Conservation (phyloP, 208 protist species). For the Leishmania turanica region DNA sequence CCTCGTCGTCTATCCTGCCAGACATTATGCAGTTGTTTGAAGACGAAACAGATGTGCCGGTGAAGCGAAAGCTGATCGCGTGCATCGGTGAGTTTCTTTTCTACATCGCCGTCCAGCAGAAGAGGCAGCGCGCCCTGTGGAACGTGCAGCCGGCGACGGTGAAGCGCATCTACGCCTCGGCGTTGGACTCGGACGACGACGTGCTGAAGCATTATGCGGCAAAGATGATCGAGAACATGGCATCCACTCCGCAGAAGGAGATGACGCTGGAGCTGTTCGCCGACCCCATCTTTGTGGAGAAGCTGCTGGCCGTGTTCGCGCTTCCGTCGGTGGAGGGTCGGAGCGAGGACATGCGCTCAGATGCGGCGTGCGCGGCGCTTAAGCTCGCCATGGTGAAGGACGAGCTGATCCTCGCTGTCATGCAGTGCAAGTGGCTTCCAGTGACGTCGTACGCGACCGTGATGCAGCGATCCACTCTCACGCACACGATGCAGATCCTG, state of each 20-base stretch:
- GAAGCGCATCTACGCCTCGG: constrained; percentile 45
- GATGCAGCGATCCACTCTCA: constrained; percentile 39
- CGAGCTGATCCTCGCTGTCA: constrained; percentile 54
- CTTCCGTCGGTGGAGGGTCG: constrained; percentile 41
- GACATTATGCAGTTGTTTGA: constrained; percentile 58
- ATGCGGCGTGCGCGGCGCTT: constrained; percentile 77
- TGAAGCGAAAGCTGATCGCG: constrained; percentile 76
- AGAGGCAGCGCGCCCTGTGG: constrained; percentile 64
- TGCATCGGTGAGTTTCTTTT: constrained; percentile 92
- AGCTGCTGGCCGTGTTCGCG: constrained; percentile 70
- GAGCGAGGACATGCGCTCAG: constrained; percentile 84
- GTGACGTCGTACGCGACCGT: constrained; percentile 47
- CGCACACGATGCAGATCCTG: constrained; percentile 74
- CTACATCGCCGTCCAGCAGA: constrained; percentile 84
- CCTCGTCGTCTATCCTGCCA: constrained; percentile 64
- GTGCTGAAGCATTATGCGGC: constrained; percentile 89
- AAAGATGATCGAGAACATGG: constrained; percentile 91
- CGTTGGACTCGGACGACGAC: constrained; percentile 74
- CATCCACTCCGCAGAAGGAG: constrained; percentile 57
- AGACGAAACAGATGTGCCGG: constrained; percentile 54
- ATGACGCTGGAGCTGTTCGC: constrained; percentile 61
- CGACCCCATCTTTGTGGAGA: constrained; percentile 51
- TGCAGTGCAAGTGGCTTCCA: constrained; percentile 57
- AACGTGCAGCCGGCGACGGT: constrained; percentile 45
- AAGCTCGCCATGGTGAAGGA: constrained; percentile 77